Evolutionary conservation across 2,329 filamentous ascomycete genomes (phyloP), one percentile per base, ranked within the genome.

Genomic region (Blastomyces parvus): DNA sequence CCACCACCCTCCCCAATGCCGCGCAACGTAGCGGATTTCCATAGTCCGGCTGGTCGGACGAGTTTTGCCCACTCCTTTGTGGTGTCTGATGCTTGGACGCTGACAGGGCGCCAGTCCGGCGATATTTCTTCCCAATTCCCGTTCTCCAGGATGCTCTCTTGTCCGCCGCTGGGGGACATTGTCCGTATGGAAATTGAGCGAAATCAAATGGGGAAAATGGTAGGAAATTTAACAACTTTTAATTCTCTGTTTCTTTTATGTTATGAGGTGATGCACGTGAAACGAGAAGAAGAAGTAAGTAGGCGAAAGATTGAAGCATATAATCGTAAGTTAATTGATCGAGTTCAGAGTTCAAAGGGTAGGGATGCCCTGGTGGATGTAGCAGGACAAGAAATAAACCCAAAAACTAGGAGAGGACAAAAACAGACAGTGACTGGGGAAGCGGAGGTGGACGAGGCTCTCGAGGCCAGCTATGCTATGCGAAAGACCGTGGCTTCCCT

Each of bases 101-200:
- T 42, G 64, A 53, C 36, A 57, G 53, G 30, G 14, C 27, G 52
- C 42, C 30, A 53, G 17, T 64, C 58, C 2, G 63, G 22, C 19
- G 64, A 64, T 5, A 62, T 62, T 8, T 63, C 64, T 38, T 68
- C 62, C 68, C 68, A 69, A 53, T 66, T 66, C 22, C 66, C 67
- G 46, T 69, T 67, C 42, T 69, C 69, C 42, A 70, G 56, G 17
- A 70, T 62, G 25, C 61, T 64, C 22, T 67, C 67, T 53, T 64
- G 57, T 14, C 55, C 36, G n/a, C 30, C 17, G 19, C 25, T 22
- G 22, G 55, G 36, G 36, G 55, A 40, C 55, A 58, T 58, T n/a
- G 22, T 58, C 33, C 42, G 38, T 36, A 27, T 58, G 30, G n/a
- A 25, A 40, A 42, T 25, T 40, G 38, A n/a, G 36, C 30, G 53